Percentiles rank a stretch among this genome's conserved stretches.
Conservation (phyloP, 2,329 filamentous ascomycete species). For the Colletotrichum tropicale region DNA sequence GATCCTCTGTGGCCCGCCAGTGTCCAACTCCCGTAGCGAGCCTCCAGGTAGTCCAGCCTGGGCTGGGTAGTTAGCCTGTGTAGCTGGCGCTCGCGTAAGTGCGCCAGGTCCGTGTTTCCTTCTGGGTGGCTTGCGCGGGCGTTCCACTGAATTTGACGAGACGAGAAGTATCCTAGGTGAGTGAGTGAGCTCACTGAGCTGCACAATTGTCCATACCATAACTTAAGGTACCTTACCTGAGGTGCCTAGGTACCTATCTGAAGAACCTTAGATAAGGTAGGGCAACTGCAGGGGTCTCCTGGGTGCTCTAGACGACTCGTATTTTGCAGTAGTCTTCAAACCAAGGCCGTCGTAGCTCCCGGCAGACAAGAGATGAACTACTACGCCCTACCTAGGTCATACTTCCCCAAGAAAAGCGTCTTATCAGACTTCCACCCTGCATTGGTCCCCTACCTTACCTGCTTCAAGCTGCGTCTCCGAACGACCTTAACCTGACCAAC, state of each 20-base stretch:
- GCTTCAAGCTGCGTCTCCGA: neutral
- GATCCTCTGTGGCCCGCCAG: neutral
- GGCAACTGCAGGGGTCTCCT: neutral
- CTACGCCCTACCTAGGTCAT: neutral
- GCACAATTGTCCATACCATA: neutral
- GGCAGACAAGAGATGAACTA: neutral
- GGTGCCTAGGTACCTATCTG: neutral
- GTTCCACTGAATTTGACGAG: conserved; percentile 11
- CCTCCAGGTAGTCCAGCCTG: neutral
- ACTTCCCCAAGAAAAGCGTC: neutral
- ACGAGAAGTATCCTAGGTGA: neutral
- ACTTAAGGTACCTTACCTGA: neutral
- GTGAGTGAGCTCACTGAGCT: neutral
- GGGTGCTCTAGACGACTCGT: neutral
- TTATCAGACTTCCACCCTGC: neutral
- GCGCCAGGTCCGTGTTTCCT: neutral
- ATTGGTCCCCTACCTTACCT: neutral
- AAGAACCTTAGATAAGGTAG: neutral
- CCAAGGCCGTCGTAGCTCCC: neutral
- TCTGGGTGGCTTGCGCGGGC: conserved; percentile 8
- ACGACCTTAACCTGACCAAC: neutral
- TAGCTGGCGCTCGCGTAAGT: neutral
- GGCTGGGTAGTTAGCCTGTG: neutral
- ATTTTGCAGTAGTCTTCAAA: neutral
- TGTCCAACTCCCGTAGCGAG: neutral